Conservation (phyloP, 176 grass and related monocot species). For the Poa pratensis region DNA sequence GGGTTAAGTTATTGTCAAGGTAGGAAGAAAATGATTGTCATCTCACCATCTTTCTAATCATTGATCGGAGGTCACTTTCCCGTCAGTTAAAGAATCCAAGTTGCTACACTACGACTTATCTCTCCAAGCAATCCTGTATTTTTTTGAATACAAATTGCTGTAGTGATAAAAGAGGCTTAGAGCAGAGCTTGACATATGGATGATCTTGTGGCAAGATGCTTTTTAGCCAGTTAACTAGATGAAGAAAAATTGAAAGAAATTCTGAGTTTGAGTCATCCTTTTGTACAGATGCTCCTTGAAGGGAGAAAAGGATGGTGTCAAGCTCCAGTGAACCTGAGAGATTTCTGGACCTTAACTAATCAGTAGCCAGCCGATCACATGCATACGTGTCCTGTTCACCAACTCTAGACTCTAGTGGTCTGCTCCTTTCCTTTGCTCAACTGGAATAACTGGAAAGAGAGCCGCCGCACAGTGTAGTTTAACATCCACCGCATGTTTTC, state of each 20-base stretch:
- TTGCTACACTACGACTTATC: conserved; percentile 31
- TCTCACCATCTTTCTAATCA: conserved; percentile 63
- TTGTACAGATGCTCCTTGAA: conserved; percentile 27
- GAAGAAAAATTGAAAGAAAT: conserved; percentile 22
- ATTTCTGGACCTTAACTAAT: conserved; percentile 39
- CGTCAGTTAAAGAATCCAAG: conserved; percentile 49
- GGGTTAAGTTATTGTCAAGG: conserved; percentile 50
- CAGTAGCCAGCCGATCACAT: conserved; percentile 15
- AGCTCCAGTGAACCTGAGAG: conserved; percentile 27
- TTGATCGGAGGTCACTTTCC: conserved; percentile 49
- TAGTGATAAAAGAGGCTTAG: conserved; percentile 26
- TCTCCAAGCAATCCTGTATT: conserved; percentile 36
- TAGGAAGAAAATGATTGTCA: conserved; percentile 57
- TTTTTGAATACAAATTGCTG: conserved; percentile 35
- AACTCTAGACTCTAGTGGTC: conserved; percentile 37
- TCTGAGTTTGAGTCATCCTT: conserved; percentile 41
- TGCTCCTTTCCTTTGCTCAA: conserved; percentile 44
- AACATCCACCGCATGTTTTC: conserved; percentile 46
- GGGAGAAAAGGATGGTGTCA: conserved; percentile 42
- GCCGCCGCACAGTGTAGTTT: conserved; percentile 30
- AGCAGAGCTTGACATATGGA: conserved; percentile 27
- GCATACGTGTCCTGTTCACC: conserved; percentile 33
- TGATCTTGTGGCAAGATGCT: conserved; percentile 34
- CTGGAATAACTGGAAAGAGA: conserved; percentile 55
- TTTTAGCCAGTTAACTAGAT: conserved; percentile 25